phyloP scores from a whole-genome alignment of 73 alveolate species.

The Paramecium sonneborni region DNA sequence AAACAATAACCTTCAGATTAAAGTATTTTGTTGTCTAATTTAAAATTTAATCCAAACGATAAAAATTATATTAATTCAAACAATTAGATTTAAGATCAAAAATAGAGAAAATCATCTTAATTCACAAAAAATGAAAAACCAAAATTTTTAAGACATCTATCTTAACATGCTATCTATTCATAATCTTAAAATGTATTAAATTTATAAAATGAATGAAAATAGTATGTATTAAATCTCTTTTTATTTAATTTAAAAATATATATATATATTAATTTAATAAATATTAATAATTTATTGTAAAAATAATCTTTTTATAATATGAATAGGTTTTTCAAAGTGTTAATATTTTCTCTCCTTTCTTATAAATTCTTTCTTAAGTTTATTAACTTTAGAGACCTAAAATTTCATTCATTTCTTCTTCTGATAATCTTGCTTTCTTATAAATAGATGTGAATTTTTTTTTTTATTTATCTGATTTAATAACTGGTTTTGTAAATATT shows the following conservation, averaged over 20 bases:
- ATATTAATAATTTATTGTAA: not conserved
- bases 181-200: not conserved
- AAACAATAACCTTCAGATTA: not conserved
- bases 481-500: not conserved
- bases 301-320: not conserved
- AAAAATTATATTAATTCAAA: not conserved
- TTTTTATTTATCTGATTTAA: not conserved
- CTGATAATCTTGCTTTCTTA: not conserved
- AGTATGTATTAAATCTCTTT: not conserved
- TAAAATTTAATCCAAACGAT: not conserved
- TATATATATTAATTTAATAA: no score
- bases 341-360: conserved; percentile 1
- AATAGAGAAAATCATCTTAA: not conserved
- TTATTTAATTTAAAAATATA: no score
- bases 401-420: not conserved
- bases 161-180: not conserved
- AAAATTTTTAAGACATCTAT: not conserved
- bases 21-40: not conserved
- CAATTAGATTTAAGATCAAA: not conserved
- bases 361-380: not conserved
- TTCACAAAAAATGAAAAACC: not conserved
- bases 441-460: not conserved
- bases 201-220: not conserved
- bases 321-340: not conserved
- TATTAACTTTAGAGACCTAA: not conserved